Evolutionary conservation across 345 rosid species (phyloP).

Genomic region (Hibiscus mutabilis): DNA sequence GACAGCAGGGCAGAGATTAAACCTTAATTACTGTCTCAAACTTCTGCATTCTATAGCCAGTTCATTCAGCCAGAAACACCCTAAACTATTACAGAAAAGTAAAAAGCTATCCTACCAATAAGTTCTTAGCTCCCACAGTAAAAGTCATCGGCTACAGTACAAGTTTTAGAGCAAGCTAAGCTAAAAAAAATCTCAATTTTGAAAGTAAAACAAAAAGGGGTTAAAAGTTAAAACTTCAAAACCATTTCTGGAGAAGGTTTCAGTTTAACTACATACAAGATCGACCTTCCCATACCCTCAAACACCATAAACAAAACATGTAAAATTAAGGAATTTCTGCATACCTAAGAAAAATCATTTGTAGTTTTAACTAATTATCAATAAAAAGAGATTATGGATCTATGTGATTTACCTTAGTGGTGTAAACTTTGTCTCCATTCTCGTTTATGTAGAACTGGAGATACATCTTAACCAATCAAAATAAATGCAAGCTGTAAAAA

Average conservation of each 20-base stretch:
- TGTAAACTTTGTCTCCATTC: constrained; percentile 74
- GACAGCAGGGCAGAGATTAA: neutral
- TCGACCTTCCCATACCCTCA: neutral
- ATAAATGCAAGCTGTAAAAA: neutral
- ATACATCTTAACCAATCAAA: constrained; percentile 35
- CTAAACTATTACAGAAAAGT: neutral
- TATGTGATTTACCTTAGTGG: constrained; percentile 52
- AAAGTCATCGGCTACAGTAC: neutral
- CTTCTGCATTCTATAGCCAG: neutral
- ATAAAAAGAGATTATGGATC: too few species aligned
- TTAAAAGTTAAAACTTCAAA: neutral
- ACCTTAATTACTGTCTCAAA: neutral
- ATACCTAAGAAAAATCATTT: neutral
- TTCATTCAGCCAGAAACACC: neutral
- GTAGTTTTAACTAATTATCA: neutral
- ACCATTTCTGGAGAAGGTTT: neutral
- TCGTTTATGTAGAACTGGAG: constrained; percentile 77
- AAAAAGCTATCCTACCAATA: neutral
- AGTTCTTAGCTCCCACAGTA: neutral
- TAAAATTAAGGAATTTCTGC: neutral
- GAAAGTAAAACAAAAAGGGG: neutral
- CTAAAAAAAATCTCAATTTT: neutral
- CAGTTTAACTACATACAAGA: neutral
- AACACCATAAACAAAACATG: neutral
- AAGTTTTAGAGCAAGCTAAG: neutral